Evolutionary conservation across 345 rosid genomes (phyloP).

Genomic region (Gossypium thurberi): DNA sequence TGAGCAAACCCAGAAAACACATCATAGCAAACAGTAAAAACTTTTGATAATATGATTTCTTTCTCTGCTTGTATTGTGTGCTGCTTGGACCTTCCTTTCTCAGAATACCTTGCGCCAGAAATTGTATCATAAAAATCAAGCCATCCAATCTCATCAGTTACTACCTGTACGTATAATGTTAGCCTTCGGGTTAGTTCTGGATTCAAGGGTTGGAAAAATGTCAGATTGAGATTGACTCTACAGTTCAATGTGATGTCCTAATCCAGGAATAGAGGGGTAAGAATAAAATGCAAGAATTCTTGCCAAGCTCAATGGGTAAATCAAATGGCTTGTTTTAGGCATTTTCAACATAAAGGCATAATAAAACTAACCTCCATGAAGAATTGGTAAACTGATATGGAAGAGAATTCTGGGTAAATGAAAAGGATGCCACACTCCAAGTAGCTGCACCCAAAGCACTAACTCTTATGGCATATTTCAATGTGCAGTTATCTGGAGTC

Average conservation of each 20-base stretch:
- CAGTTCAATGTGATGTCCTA: constrained; percentile 1
- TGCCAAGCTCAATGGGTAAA: not conserved
- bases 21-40: constrained; percentile 61
- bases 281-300: not conserved
- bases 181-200: not conserved
- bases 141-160: constrained; percentile 66
- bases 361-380: constrained; percentile 51
- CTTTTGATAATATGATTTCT: constrained; percentile 50
- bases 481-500: not conserved
- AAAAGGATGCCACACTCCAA: constrained; percentile 67
- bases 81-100: constrained; percentile 44
- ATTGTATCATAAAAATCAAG: constrained; percentile 46
- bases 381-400: constrained; percentile 41
- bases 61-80: constrained; percentile 57
- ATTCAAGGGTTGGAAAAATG: not conserved
- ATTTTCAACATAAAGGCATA: constrained; percentile 15
- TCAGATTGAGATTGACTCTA: not conserved
- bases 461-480: constrained; percentile 2
- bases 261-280: not conserved
- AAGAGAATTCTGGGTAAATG: constrained; percentile 48
- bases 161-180: constrained; percentile 33
- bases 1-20: constrained; percentile 68
- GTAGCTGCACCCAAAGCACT: constrained; percentile 35
- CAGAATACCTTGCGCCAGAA: constrained; percentile 23
- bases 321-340: constrained; percentile 7